Conservation (phyloP, 345 rosid species). For the Eucalyptus albens region DNA sequence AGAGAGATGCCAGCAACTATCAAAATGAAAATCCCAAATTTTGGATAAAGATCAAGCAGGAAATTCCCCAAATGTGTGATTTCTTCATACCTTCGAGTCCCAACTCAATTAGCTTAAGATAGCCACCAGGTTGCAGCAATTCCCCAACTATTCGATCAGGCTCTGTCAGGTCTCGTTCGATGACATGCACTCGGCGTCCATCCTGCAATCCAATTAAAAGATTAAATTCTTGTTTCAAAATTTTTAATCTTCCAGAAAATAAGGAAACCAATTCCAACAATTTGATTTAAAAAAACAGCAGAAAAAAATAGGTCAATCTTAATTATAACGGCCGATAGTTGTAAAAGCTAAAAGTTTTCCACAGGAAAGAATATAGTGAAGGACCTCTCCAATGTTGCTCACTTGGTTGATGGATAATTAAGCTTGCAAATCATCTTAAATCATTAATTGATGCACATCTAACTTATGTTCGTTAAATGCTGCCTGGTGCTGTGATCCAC, state of each 20-base stretch:
- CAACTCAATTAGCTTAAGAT: slow-evolving; percentile 59
- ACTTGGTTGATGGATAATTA: neutral
- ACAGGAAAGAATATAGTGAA: neutral
- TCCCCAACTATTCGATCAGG: slow-evolving; percentile 77
- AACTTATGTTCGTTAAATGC: neutral
- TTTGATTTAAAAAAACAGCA: neutral
- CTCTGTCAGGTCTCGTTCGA: slow-evolving; percentile 60
- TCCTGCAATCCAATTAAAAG: slow-evolving; percentile 25
- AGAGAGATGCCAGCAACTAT: neutral
- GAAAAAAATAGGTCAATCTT: neutral
- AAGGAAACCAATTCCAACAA: neutral
- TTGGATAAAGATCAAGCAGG: neutral
- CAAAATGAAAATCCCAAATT: neutral
- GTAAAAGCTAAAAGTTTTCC: neutral
- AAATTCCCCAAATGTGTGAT: neutral
- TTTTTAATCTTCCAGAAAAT: neutral
- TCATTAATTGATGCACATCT: neutral
- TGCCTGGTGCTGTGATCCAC: neutral
- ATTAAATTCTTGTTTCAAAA: neutral
- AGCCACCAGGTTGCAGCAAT: slow-evolving; percentile 68
- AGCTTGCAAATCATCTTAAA: neutral
- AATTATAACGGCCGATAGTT: neutral
- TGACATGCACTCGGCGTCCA: slow-evolving; percentile 54
- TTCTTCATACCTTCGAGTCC: slow-evolving; percentile 44
- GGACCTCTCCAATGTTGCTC: neutral